These are phyloP conservation scores for Coniochaeta pulveracea DNA, from an alignment of 2,329 filamentous ascomycete genomes.

Conservation along the genomic window DNA sequence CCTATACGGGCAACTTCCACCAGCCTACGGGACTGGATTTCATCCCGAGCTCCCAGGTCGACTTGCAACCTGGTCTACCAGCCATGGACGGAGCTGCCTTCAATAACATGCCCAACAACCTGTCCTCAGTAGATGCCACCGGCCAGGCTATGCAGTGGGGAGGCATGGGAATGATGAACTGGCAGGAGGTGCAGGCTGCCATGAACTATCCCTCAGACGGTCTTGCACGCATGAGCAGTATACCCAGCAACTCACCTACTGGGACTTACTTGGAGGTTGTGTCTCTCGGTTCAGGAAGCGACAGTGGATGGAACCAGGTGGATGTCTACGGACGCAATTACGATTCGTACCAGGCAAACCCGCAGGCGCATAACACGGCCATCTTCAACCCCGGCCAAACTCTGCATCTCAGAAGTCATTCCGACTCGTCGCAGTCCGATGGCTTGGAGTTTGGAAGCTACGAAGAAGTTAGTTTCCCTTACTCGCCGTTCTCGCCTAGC, in stretches of 20 bases:
- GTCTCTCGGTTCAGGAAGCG: conserved; percentile 69
- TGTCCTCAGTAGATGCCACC: conserved; percentile 45
- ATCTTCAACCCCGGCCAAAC: conserved; percentile 92
- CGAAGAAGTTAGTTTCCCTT: conserved; percentile 66
- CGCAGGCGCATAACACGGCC: conserved; percentile 45
- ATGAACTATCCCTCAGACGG: conserved; percentile 29
- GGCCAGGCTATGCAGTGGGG: conserved; percentile 49
- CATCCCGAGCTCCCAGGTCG: conserved; percentile 50
- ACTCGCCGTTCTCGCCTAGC: conserved; percentile 66
- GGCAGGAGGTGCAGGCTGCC: conserved; percentile 69
- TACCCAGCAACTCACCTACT: conserved; percentile 57
- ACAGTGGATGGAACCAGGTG: conserved; percentile 78
- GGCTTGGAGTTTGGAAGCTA: conserved; percentile 64
- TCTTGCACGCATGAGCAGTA: conserved; percentile 28
- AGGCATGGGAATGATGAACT: conserved; percentile 54
- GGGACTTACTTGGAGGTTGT: conserved; percentile 77
- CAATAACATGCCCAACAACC: conserved; percentile 38
- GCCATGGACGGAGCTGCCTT: conserved; percentile 59
- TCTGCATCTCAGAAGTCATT: conserved; percentile 75
- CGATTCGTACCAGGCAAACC: conserved; percentile 49
- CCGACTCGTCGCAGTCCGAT: conserved; percentile 72
- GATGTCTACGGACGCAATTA: conserved; percentile 65
- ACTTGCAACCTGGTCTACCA: conserved; percentile 47
- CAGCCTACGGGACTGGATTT: conserved; percentile 48
- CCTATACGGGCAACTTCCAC: conserved; percentile 39